These are phyloP conservation scores for Metahyphopichia silvanorum DNA, from an alignment of 805 yeast species.

Conservation along the genomic window DNA sequence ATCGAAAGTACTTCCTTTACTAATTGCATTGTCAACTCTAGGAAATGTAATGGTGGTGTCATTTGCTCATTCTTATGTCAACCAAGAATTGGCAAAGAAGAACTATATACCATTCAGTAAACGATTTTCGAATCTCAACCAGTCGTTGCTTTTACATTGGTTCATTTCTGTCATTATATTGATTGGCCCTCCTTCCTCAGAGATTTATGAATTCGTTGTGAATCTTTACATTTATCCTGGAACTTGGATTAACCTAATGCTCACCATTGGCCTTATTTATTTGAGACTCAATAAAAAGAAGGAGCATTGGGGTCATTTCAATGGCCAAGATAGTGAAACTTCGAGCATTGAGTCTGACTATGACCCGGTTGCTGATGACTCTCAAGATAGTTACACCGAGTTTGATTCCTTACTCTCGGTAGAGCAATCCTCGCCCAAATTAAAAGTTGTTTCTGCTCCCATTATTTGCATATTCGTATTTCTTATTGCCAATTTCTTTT, in stretches of 20 bases:
- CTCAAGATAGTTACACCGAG: constrained; percentile 8
- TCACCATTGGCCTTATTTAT: constrained; percentile 52
- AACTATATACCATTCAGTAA: constrained; percentile 49
- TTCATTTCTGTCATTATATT: constrained; percentile 50
- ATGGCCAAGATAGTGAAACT: constrained; percentile 6
- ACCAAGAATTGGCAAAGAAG: constrained; percentile 54
- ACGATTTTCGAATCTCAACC: constrained; percentile 39
- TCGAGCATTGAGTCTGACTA: constrained; percentile 6
- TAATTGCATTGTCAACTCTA: constrained; percentile 58
- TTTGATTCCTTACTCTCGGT: constrained; percentile 6
- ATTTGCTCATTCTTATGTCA: constrained; percentile 58
- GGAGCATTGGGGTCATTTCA: constrained; percentile 40
- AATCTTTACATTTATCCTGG: constrained; percentile 64
- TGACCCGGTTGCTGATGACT: constrained; percentile 4
- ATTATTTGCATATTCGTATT: constrained; percentile 32
- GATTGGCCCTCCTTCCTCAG: constrained; percentile 59
- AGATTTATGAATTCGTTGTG: constrained; percentile 60
- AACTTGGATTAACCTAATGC: constrained; percentile 52
- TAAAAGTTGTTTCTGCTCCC: constrained; percentile 24
- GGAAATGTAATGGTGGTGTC: constrained; percentile 66
- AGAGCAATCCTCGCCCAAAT: constrained; percentile 4
- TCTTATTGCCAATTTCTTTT: constrained; percentile 43
- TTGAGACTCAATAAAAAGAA: constrained; percentile 38
- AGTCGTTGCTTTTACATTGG: constrained; percentile 55
- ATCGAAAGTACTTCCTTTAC: constrained; percentile 46